Evolutionary conservation across 169 alveolate genomes (phyloP).

Genomic region (Cryptosporidium baileyi): DNA sequence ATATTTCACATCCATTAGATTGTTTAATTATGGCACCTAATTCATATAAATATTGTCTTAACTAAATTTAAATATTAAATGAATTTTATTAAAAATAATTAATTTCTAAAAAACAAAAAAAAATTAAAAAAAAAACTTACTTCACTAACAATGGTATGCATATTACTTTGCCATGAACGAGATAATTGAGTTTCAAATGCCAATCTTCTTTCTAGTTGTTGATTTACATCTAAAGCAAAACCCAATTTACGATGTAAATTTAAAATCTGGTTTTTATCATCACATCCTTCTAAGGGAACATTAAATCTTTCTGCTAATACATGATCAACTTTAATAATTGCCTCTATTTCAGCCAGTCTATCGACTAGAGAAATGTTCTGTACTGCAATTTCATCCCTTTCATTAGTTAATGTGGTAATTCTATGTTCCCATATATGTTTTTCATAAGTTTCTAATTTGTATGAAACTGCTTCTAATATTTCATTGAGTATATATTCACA

Average conservation of each 20-base stretch:
- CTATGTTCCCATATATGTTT: constrained; percentile 69
- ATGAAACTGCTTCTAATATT: constrained; percentile 44
- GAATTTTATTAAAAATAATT: not conserved
- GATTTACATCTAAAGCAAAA: constrained; percentile 74
- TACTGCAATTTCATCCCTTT: constrained; percentile 68
- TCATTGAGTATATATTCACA: constrained; percentile 65
- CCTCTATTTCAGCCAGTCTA: constrained; percentile 63
- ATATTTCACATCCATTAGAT: constrained; percentile 50
- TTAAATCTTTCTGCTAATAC: constrained; percentile 61
- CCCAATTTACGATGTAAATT: constrained; percentile 62
- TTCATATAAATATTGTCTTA: constrained; percentile 64
- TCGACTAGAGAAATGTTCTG: constrained; percentile 54
- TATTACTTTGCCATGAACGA: constrained; percentile 78
- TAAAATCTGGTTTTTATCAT: constrained; percentile 54
- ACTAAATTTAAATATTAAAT: not conserved
- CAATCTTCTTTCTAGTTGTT: constrained; percentile 77
- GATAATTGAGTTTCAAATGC: constrained; percentile 76
- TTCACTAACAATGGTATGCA: constrained; percentile 77
- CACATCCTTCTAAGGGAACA: constrained; percentile 61
- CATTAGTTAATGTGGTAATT: constrained; percentile 30
- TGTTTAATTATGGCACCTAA: constrained; percentile 26
- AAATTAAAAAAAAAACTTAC: constrained; percentile 36
- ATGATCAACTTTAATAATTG: constrained; percentile 64
- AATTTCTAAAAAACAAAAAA: not conserved
- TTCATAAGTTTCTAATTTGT: constrained; percentile 60